Percentiles rank a stretch among this genome's conserved stretches.
These are phyloP conservation scores for Neofusicoccum umdonicola DNA, from an alignment of 2,329 filamentous ascomycete species.

Conservation along the genomic window DNA sequence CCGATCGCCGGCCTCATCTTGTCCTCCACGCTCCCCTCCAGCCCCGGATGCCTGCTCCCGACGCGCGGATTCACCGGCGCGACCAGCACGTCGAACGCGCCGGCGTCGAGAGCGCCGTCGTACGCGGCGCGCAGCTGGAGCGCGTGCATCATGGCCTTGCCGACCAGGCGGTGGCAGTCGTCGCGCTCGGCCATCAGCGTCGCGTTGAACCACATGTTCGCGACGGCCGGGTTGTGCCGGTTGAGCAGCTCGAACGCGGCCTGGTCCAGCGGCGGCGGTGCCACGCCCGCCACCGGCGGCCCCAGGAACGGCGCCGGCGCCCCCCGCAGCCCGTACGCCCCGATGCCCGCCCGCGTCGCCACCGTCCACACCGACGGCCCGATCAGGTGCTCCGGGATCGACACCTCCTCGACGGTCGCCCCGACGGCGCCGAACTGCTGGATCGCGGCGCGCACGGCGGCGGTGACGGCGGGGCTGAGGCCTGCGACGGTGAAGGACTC, in stretches of 20 bases:
- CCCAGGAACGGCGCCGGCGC: constrained; percentile 28
- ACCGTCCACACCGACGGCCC: constrained; percentile 51
- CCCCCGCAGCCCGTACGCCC: constrained; percentile 27
- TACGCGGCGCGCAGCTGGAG: constrained; percentile 50
- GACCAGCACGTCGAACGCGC: constrained; percentile 47
- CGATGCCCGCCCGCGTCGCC: constrained; percentile 31
- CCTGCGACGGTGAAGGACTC: constrained; percentile 44
- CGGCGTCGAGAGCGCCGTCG: constrained; percentile 41
- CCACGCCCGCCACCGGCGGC: constrained; percentile 31
- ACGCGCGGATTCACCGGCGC: constrained; percentile 49
- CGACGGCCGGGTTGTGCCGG: constrained; percentile 44
- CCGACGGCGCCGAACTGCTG: constrained; percentile 41
- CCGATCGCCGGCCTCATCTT: constrained; percentile 47
- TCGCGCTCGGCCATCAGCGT: constrained; percentile 30
- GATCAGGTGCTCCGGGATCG: constrained; percentile 47
- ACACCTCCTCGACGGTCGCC: constrained; percentile 46
- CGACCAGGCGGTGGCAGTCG: constrained; percentile 33
- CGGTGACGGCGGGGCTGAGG: constrained; percentile 39
- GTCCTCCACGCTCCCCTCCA: constrained; percentile 35
- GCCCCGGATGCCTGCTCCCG: constrained; percentile 42
- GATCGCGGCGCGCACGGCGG: constrained; percentile 37
- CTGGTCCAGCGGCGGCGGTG: constrained; percentile 31
- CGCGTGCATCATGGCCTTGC: constrained; percentile 49
- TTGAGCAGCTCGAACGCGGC: constrained; percentile 46
- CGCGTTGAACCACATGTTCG: constrained; percentile 45